Evolutionary conservation across 202 grass and related monocot species (phyloP).

Genomic region (Dendrocalamus latiflorus): DNA sequence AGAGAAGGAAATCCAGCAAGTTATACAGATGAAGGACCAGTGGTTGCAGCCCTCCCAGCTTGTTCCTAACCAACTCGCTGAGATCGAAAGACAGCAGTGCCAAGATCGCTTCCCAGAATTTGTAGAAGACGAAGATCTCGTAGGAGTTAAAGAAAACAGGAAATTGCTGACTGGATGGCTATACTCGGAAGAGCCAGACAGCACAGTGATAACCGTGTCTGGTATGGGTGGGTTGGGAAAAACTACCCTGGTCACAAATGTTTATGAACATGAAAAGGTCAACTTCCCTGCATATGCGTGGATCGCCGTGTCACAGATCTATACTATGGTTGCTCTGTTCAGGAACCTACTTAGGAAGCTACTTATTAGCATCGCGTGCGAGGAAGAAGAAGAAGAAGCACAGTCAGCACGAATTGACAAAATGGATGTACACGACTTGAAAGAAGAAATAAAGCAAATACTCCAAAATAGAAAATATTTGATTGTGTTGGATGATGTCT

Average conservation of each 20-base stretch:
- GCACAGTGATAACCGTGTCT: constrained; percentile 31
- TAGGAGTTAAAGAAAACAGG: constrained; percentile 31
- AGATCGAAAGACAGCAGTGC: neutral
- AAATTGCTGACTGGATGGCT: too few relatives aligned
- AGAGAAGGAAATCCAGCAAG: constrained; percentile 6
- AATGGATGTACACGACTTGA: too few relatives aligned
- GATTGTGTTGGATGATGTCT: too few relatives aligned
- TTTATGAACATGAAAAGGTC: constrained; percentile 31
- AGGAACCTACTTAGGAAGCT: constrained; percentile 22
- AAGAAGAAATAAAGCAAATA: too few relatives aligned
- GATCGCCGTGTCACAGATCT: constrained; percentile 44
- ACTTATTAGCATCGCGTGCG: too few relatives aligned
- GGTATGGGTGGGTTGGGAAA: constrained; percentile 59
- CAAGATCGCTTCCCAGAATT: neutral
- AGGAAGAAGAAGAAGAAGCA: too few relatives aligned
- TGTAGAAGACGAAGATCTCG: constrained; percentile 36
- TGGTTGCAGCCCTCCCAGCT: neutral
- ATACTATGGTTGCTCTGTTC: constrained; percentile 16
- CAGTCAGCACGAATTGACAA: too few relatives aligned
- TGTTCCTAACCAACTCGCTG: neutral
- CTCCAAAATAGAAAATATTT: too few relatives aligned
- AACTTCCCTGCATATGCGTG: constrained; percentile 41
- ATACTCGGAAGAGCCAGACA: neutral
- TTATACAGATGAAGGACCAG: neutral
- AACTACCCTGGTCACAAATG: constrained; percentile 48